Base-by-base conservation (phyloP, 2,329 filamentous ascomycete species). In the Alternaria incomplexa region DNA sequence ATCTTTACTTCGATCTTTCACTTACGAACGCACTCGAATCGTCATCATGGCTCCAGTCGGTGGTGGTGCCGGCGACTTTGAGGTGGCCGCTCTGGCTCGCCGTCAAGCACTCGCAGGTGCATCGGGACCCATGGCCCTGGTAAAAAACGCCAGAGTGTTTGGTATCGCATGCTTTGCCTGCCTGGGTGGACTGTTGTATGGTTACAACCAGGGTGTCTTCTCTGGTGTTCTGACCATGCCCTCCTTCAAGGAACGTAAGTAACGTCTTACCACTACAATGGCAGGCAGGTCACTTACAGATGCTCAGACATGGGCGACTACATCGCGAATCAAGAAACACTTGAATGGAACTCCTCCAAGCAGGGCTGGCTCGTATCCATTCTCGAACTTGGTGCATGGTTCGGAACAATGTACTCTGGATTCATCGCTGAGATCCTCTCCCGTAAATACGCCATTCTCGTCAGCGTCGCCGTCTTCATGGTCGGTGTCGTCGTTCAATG, bases 141-240 rank as follows among this genome's bases (percentile, higher is more conserved):
- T 87, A 30, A 82, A 82, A 67, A 87, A 86, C 70, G 73, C 81
- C 55, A 84, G 83, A 63, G 85, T 86, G 23, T 85, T 85, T 65
- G 81, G 82, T n/a, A 86, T 87, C 69, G 84, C 85, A 9, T 82
- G 84, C 56, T 87, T 87, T 64, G 82, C 82, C 7, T 85, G 81
- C 63, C 75, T 86, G 40, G 84, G 84, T 68, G 85, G 84, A 52
- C 72, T 85, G 40, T 79, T 86, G 25, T 88, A 91, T 75, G 89
- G 91, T n/a, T 93, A 92, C 81, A 92, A 93, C 73, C 89, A 92
- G 47, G 91, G 91, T 69, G 90, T 92, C 78, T 91, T 92, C 79
- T 88, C 88, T n/a, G 90, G 90, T 36, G 87, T 93, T 12, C 72
- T 87, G 55, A 83, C 81, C 30, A 85, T 85, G 83, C 70, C 73